Conservation (phyloP, 2,329 filamentous ascomycete species). For the Dothideomycetes sp. region DNA sequence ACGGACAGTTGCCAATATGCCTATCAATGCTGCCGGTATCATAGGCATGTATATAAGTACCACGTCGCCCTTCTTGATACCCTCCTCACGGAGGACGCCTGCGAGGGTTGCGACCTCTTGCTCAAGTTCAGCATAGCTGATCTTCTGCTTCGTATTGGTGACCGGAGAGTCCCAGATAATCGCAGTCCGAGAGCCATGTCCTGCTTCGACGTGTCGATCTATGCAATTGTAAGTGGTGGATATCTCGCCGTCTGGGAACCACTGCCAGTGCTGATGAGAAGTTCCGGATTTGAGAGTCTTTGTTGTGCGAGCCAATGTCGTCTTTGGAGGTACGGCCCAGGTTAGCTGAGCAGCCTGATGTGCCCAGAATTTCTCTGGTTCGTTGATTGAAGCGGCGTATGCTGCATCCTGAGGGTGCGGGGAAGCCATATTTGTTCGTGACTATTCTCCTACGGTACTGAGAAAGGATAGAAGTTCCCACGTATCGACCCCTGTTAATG, state of each 20-base stretch:
- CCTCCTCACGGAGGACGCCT: conserved; percentile 70
- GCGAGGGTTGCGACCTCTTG: conserved; percentile 73
- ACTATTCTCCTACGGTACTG: too few relatives aligned
- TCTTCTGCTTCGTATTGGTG: conserved; percentile 57
- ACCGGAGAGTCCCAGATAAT: conserved; percentile 86
- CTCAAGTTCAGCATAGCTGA: conserved; percentile 66
- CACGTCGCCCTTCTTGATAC: conserved; percentile 72
- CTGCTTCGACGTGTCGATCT: conserved; percentile 73
- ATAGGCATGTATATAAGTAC: conserved; percentile 96
- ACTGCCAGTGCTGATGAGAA: conserved; percentile 70
- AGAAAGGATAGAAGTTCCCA: not conserved
- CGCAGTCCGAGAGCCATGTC: conserved; percentile 62
- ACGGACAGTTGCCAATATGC: conserved; percentile 68
- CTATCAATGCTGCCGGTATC: conserved; percentile 82
- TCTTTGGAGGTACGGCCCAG: conserved; percentile 68
- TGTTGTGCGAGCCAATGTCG: conserved; percentile 46
- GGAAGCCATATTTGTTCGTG: conserved; percentile 8
- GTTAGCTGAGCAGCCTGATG: conserved; percentile 53
- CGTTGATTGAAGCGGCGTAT: conserved; percentile 20
- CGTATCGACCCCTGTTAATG: too few relatives aligned
- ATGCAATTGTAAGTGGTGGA: conserved; percentile 88
- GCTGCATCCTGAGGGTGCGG: conserved; percentile 24
- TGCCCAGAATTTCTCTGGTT: conserved; percentile 25
- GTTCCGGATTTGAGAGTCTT: conserved; percentile 53
- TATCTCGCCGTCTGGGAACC: conserved; percentile 83